Base-by-base conservation (phyloP, 495 filamentous ascomycete species). In the Aspergillus ostianus region DNA sequence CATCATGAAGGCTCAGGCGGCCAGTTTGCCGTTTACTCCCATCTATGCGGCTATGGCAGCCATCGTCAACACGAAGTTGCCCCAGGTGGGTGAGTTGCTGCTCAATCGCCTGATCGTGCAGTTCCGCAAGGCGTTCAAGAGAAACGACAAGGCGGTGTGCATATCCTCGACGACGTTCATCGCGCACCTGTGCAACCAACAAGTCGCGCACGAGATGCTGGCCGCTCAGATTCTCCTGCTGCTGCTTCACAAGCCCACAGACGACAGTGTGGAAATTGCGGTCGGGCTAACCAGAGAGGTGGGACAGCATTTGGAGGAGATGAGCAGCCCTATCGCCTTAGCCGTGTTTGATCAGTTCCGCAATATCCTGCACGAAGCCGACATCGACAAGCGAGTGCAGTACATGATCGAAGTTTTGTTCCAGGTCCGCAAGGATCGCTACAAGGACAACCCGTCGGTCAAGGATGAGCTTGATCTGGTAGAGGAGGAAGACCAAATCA, bases 341-440 rank as follows among this genome's bases (percentile, higher is more conserved):
- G 89, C 86, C 49, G 90, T 99, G 17, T 99, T 94, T 60, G 95
- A 98, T 66, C 93, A 96, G 69, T 95, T 99, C 77, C 78, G 94
- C 53, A 92, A 85, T 58, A 98, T 98, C 63, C 80, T 99, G 9
- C 92, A 98, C 72, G 95, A 98, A 70, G 90, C 91, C 41, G 91
- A 92, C 67, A 93, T 98, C 67, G 94, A 99, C 67, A 96, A 96
- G 76, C 81, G 94, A 58, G 90, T 93, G 30, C 94, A 98, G 75
- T 98, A 97, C 72, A 96, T 96, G 92, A 95, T 99, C 60, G 94
- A 99, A 70, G 93, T 97, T 9, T 77, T 99, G 56, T 98, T 99
- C 73, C 92, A 98, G 73, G 87, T 97, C 32, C 86, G 94, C 54
- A 98, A 97, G 73, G 94, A 98, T 71, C 87, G 88, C 52, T 99